Conservation (phyloP, 164 flowering plant genomes). For the Kingdonia uniflora region DNA sequence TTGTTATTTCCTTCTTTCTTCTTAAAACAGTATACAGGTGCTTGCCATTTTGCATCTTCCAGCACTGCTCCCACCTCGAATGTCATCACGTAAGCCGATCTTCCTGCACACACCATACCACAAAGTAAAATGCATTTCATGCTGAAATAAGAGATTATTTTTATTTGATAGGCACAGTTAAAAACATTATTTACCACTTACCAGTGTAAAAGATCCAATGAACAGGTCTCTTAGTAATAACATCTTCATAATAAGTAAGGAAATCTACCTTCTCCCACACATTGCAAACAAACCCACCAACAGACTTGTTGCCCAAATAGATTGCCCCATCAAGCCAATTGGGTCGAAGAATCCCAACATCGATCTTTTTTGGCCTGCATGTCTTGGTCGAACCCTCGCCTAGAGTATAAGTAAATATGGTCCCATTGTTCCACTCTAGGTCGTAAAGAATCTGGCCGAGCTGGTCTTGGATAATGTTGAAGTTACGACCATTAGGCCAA, state of each 20-base stretch:
- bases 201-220: slow-evolving; percentile 32
- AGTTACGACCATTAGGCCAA: slow-evolving; percentile 32
- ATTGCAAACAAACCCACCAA: slow-evolving; percentile 34
- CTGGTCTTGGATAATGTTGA: slow-evolving; percentile 30
- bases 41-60: slow-evolving; percentile 24
- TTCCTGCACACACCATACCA: slow-evolving; percentile 18
- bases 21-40: slow-evolving; percentile 37
- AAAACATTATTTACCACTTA: slow-evolving; percentile 19
- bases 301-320: slow-evolving; percentile 19
- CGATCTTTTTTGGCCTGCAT: slow-evolving; percentile 15
- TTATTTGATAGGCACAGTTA: no score
- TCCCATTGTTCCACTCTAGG: slow-evolving; percentile 40
- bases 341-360: slow-evolving; percentile 32
- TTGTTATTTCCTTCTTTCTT: slow-evolving; percentile 6
- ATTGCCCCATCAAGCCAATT: slow-evolving; percentile 26
- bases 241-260: slow-evolving; percentile 39
- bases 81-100: slow-evolving; percentile 30
- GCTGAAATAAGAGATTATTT: no score
- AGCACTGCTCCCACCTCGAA: slow-evolving; percentile 39
- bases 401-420: slow-evolving; percentile 27
- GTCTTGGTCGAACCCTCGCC: slow-evolving; percentile 10
- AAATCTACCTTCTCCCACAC: slow-evolving; percentile 42
- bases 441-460: slow-evolving; percentile 22
- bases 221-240: slow-evolving; percentile 29
- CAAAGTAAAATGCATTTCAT: no score